Evolutionary conservation across 225 moss, liverwort and hornwort species (phyloP), one percentile per base, ranked within the genome.

Genomic region (Polytrichum commune): DNA sequence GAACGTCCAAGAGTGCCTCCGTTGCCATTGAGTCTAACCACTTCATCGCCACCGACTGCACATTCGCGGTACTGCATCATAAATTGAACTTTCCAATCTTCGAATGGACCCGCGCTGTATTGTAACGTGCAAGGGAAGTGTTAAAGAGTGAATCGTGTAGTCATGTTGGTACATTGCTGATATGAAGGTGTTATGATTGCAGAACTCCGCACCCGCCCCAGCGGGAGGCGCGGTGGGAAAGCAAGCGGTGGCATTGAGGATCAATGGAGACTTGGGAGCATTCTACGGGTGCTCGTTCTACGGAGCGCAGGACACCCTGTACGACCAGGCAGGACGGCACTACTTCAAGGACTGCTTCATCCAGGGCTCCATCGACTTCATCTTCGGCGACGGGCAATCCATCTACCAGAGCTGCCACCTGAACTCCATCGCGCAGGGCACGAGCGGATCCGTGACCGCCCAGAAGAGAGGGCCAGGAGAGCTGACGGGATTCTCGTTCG

Each of bases 341-440:
- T 85, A 79, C 68, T 82, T 80, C 74, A 79, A 78, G 60, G 71
- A 83, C 55, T 80, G 82, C 72, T 76, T 82, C 67, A 80, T 78
- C 33, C 56, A 66, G 10, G 80, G 85, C 35, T 77, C 75, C 6
- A 78, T 88, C 23, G 85, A 85, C 64, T 88, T 82, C 73, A 72
- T 82, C 53, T 82, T 88, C 57, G 85, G 85, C 46, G 77, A 85
- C 27, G 88, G 78, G 22, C 75, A 75, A 62, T 88, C 85, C 8
- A 68, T 62, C 23, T 72, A 64, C 73, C 66, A 67, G 66, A 33
- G 19, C 38, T 67, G 66, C 33, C 66, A 67, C 19, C 2, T 67
- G 7, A 22, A 22, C 3, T 83, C 83, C 32, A 78, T 86, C 32
- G 85, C 85, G 22, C 71, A 7, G 66, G 69, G 68, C 0, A 66